Evolutionary conservation across 805 yeast species (phyloP), one percentile per base, ranked within the genome.

Genomic region (Yamadazyma takamatsuzukensis): DNA sequence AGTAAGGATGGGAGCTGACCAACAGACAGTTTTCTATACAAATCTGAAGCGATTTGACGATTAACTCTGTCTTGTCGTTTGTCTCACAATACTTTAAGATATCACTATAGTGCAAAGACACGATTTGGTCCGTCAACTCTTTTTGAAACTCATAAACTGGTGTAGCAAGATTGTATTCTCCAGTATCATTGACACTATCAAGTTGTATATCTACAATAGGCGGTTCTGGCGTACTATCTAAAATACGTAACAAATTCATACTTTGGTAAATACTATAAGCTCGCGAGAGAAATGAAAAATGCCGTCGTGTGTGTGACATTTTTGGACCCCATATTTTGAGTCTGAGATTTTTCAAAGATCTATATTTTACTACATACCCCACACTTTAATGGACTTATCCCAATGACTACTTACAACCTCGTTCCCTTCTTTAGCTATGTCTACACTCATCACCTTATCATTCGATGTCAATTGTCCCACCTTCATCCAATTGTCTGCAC

Each of bases 41-140:
- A 6, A 85, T 81, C 39, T 78, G 74, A 54, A 90, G 68, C 0
- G 94, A 80, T 49, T 85, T 85, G n/a, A 78, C 65, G 22, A 83
- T 74, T 18, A 84, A 75, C 11, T 65, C 70, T 5, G 59, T 54
- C 25, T 61, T 59, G 41, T 68, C 72, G 36, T 70, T 61, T 30
- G 76, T 64, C 53, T 87, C 95, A 50, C 85, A 88, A 54, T 82
- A 89, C 57, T 87, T 80, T 46, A 90, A 65, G 37, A 90, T 87
- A 52, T 89, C 97, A 21, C 90, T 78, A 53, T 89, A 90, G 58
- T 90, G 97, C 25, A 88, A 65, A 2, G 95, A 84, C 9, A 90
- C 84, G 18, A 93, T 88, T 53, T 88, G 96, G 56, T 90, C 95
- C 8, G 89, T 85, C 32, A 90, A 68, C 48, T 88, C 93, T 48